Evolutionary conservation across 1,284 basidiomycete genomes (phyloP).

Genomic region (Peniophora sp.): DNA sequence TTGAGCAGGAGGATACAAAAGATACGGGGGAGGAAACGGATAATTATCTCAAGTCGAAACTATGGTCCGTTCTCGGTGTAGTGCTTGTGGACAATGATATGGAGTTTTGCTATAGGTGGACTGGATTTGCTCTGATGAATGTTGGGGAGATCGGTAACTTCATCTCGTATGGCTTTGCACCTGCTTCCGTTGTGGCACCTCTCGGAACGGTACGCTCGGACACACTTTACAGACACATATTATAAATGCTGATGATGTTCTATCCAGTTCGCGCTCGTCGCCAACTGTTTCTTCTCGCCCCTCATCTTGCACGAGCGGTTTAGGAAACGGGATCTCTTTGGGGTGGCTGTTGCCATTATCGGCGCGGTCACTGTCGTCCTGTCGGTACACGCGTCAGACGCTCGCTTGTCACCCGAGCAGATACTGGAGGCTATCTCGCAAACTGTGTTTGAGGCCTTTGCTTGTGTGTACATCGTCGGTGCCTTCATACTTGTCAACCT

Average conservation of each 20-base stretch:
- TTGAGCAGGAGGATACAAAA: constrained; percentile 24
- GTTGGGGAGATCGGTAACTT: constrained; percentile 92
- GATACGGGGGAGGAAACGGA: constrained; percentile 27
- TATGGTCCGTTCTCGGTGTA: constrained; percentile 51
- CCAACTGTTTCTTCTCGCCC: constrained; percentile 93
- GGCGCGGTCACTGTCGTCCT: constrained; percentile 91
- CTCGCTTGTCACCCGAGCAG: constrained; percentile 61
- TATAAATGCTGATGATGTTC: constrained; percentile 3
- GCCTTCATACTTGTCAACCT: constrained; percentile 54
- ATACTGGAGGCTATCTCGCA: constrained; percentile 66
- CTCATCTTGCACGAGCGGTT: constrained; percentile 77
- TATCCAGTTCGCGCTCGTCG: constrained; percentile 76
- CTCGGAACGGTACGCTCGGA: constrained; percentile 72
- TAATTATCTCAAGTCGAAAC: constrained; percentile 74
- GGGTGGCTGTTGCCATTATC: constrained; percentile 74
- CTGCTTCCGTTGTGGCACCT: constrained; percentile 92
- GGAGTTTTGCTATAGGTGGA: constrained; percentile 58
- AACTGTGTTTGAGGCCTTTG: constrained; percentile 69
- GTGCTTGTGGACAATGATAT: neutral
- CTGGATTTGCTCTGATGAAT: constrained; percentile 84
- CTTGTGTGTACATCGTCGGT: constrained; percentile 50
- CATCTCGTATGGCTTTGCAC: constrained; percentile 82
- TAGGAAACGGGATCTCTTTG: constrained; percentile 78
- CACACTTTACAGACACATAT: too few relatives aligned
- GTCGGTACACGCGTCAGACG: constrained; percentile 64